A percentile compares a stretch with the other conserved stretches of the same genome.
These are phyloP conservation scores for Posidonia oceanica DNA, from an alignment of 116 monocot genomes.

Conservation along the genomic window DNA sequence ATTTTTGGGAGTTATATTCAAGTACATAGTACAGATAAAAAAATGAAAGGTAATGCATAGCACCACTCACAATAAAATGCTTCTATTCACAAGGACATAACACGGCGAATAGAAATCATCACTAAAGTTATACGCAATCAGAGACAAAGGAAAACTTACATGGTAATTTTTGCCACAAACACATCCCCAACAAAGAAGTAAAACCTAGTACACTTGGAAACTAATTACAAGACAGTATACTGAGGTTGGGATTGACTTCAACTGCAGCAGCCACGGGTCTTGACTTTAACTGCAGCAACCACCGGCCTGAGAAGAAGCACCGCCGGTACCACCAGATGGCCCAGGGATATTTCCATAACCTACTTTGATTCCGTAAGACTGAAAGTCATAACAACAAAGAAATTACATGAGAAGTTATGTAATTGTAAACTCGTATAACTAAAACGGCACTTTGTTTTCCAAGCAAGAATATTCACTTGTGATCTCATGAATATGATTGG, in stretches of 20 bases:
- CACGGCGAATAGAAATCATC: background rate
- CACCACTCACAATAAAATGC: background rate
- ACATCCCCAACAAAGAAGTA: background rate
- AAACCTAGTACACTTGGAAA: background rate
- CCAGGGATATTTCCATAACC: constrained; percentile 52
- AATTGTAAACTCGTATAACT: too few species aligned
- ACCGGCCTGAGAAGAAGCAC: constrained; percentile 38
- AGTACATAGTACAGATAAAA: background rate
- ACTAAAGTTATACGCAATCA: background rate
- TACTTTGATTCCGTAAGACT: constrained; percentile 67
- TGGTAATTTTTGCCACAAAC: too few species aligned
- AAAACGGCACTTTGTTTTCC: too few species aligned
- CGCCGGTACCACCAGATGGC: constrained; percentile 30
- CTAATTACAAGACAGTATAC: background rate
- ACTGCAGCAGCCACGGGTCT: constrained; percentile 33
- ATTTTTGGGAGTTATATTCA: too few species aligned
- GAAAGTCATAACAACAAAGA: background rate
- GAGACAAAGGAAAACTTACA: background rate
- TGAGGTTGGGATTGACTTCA: background rate
- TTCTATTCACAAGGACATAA: background rate
- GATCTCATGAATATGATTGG: too few species aligned
- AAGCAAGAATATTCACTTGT: too few species aligned
- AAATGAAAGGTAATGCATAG: background rate
- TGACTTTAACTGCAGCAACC: too few species aligned
- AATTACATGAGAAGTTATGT: background rate